Conservation (phyloP, 495 filamentous ascomycete species). For the Penicillium psychrofluorescens region DNA sequence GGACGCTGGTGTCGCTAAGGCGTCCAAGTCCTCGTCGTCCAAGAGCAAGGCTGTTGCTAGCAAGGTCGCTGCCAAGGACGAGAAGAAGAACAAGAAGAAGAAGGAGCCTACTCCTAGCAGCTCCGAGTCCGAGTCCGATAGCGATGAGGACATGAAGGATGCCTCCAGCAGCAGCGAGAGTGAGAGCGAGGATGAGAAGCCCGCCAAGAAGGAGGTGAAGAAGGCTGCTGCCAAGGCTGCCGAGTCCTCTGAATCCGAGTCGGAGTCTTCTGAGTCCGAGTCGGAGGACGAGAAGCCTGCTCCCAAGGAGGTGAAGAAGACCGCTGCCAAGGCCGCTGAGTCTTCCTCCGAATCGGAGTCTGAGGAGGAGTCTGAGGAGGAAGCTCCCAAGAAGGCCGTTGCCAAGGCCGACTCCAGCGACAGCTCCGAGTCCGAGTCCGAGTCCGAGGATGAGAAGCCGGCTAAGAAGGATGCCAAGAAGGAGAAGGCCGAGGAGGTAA, state of each 20-base stretch:
- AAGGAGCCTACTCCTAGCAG: constrained; percentile 42
- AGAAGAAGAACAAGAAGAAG: constrained; percentile 36
- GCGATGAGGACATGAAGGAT: constrained; percentile 33
- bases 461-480: constrained; percentile 36
- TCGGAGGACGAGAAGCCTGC: constrained; percentile 30
- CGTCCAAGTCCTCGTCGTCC: constrained; percentile 38
- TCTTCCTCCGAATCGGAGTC: constrained; percentile 33
- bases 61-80: constrained; percentile 35
- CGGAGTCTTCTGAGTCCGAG: constrained; percentile 10
- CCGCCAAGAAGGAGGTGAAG: constrained; percentile 20
- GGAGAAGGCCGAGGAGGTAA: constrained; percentile 21
- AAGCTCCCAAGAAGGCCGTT: constrained; percentile 17
- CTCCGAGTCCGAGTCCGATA: constrained; percentile 40
- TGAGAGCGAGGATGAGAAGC: constrained; percentile 31
- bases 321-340: constrained; percentile 16
- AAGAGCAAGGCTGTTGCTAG: constrained; percentile 46
- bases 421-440: constrained; percentile 16
- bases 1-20: constrained; percentile 43
- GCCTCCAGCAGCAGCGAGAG: constrained; percentile 28
- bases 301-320: constrained; percentile 29
- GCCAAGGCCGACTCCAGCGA: constrained; percentile 11
- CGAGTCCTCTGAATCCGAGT: constrained; percentile 18
- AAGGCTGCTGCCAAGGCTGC: constrained; percentile 16
- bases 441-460: constrained; percentile 26
- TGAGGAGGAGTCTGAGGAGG: constrained; percentile 25